A percentile compares a stretch with the other conserved stretches of the same genome.
Evolutionary conservation across 352 stramenopile genomes (phyloP).

Genomic region (Aphanomyces stellatus): DNA sequence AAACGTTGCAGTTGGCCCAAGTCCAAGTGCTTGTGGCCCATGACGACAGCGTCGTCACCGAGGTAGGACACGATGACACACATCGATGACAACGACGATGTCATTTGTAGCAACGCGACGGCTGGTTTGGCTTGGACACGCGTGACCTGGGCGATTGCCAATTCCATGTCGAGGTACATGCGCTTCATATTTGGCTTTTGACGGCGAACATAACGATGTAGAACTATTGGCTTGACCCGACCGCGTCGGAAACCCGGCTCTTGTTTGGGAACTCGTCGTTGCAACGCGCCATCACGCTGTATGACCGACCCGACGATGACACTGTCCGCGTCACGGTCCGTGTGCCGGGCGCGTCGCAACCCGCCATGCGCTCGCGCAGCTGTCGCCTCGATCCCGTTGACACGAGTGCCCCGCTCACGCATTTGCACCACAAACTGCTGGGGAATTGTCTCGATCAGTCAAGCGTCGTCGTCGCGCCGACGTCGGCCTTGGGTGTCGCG

Average conservation of each 20-base stretch:
- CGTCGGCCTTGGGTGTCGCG: neutral
- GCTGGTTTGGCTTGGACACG: constrained; percentile 46
- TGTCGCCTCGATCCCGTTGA: too few relatives aligned
- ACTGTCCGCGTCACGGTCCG: neutral
- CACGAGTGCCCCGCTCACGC: neutral
- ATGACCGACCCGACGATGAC: neutral
- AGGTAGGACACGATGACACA: too few relatives aligned
- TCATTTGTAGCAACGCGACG: constrained; percentile 36
- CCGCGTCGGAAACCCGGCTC: constrained; percentile 35
- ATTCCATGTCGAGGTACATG: constrained; percentile 39
- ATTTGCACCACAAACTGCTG: neutral
- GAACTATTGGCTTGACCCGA: constrained; percentile 51
- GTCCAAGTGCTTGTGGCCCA: constrained; percentile 37
- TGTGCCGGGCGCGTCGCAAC: neutral
- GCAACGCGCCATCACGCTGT: neutral
- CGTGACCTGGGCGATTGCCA: constrained; percentile 31
- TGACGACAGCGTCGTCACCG: neutral
- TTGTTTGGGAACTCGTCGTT: constrained; percentile 55
- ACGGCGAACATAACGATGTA: too few relatives aligned
- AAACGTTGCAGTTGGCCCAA: constrained; percentile 56
- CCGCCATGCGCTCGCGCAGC: too few relatives aligned
- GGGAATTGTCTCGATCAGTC: too few relatives aligned
- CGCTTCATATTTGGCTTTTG: too few relatives aligned
- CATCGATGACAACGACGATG: too few relatives aligned
- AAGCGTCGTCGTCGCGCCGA: neutral